A percentile compares a stretch with the other conserved stretches of the same genome.
These are phyloP conservation scores for Adansonia digitata DNA, from an alignment of 345 rosid genomes.

Conservation along the genomic window DNA sequence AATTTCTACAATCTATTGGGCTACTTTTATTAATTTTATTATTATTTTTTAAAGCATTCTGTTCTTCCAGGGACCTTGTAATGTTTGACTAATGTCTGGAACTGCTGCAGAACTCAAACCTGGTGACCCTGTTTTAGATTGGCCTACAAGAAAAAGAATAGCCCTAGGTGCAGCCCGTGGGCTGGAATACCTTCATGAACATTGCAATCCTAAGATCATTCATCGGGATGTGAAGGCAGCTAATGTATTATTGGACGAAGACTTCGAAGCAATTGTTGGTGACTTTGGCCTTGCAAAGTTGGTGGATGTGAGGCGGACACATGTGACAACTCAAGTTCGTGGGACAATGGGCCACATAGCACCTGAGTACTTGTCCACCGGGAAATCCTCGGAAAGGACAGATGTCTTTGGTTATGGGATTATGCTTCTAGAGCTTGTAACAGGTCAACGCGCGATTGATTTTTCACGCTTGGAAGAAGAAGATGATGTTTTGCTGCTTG, in stretches of 20 bases:
- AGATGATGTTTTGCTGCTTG: slow-evolving; percentile 88
- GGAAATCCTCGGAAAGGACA: slow-evolving; percentile 91
- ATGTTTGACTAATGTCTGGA: slow-evolving; percentile 1
- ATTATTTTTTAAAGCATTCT: background rate
- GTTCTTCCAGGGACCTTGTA: background rate
- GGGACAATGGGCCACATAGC: slow-evolving; percentile 99
- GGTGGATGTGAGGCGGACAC: slow-evolving; percentile 80
- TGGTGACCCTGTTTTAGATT: slow-evolving; percentile 70
- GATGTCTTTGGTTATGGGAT: slow-evolving; percentile 98
- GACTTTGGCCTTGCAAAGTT: slow-evolving; percentile 95
- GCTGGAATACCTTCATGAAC: slow-evolving; percentile 92
- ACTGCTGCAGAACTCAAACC: slow-evolving; percentile 69
- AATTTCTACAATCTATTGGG: background rate
- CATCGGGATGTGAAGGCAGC: slow-evolving; percentile 98
- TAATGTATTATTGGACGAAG: slow-evolving; percentile 84
- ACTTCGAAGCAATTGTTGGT: slow-evolving; percentile 96
- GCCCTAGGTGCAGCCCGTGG: slow-evolving; percentile 96
- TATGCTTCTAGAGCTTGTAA: slow-evolving; percentile 95
- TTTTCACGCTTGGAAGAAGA: slow-evolving; percentile 96
- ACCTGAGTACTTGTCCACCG: slow-evolving; percentile 93
- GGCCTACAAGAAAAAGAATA: slow-evolving; percentile 76
- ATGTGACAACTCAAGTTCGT: slow-evolving; percentile 95
- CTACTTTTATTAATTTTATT: background rate
- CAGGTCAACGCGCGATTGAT: slow-evolving; percentile 95
- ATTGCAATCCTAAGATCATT: slow-evolving; percentile 94